Evolutionary conservation across 2,329 filamentous ascomycete genomes (phyloP), one percentile per base, ranked within the genome.

Genomic region (Thielaviopsis ethacetica): DNA sequence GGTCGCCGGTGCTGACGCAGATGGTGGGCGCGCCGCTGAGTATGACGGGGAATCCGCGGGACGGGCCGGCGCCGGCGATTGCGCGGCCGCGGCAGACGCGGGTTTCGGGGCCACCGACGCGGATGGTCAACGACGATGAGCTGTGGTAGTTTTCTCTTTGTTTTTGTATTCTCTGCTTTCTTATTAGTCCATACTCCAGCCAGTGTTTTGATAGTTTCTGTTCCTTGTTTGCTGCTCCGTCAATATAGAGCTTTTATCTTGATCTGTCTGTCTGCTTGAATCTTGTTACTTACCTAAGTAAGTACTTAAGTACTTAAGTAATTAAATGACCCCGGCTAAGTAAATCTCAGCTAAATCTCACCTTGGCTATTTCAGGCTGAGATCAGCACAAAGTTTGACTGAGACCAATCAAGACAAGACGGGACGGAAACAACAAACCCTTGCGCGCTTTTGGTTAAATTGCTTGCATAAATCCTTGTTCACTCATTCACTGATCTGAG

Each of bases 101-200:
- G 47, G 26, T 51, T 19, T 49, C 44, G 13, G 44, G 19, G 41
- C 61, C 61, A 19, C 55, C 59, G 56, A 60, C 52, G n/a, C 26
- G 30, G 9, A 54, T 62, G 26, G 61, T 62, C 2, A 50, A 62
- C 51, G 61, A 61, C 27, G 59, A 62, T 53, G 61, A 55, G 27
- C 19, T 62, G 53, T 62, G 61, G 61, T 62, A 47, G 21, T 24
- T 26, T 7, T 41, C 10, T 30, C 22, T 55, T 41, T 24, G 24
- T n/a, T 54, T 24, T 54, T 21, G 4, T n/a, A n/a, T 44, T 41
- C 17, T 26, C 38, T 56, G n/a, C n/a, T 19, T 22, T 12, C 26
- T 34, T 34, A 12, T 34, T 34, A 34, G 10, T 12, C 10, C 30
- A 34, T 34, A 9, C 10, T 34, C 30, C 30, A 34, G 30, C 30